Evolutionary conservation across 1,284 basidiomycete species (phyloP).

Genomic region (Ustilago trichophora): DNA sequence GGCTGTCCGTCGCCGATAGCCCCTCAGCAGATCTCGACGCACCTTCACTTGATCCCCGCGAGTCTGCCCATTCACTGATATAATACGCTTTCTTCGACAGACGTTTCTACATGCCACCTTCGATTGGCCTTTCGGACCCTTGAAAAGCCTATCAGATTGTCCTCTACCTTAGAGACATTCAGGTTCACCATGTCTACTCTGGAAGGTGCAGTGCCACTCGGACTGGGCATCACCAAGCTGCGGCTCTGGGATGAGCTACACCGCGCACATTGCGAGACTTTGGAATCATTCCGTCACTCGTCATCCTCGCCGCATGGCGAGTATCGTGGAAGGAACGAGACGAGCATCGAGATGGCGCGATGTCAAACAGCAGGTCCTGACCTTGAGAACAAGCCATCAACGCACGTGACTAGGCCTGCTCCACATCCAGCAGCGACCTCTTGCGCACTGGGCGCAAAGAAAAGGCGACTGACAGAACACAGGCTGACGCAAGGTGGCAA

Average conservation of each 20-base stretch:
- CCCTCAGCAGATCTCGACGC: too few relatives aligned
- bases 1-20: not conserved
- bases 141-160: too few relatives aligned
- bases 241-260: conserved; percentile 41
- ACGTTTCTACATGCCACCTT: not conserved
- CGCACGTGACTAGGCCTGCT: too few relatives aligned
- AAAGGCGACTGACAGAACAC: too few relatives aligned
- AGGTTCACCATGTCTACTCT: conserved; percentile 26
- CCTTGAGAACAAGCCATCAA: too few relatives aligned
- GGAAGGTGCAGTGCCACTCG: conserved; percentile 30
- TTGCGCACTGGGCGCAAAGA: not conserved
- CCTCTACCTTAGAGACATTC: not conserved
- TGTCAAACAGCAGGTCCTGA: too few relatives aligned
- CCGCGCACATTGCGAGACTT: conserved; percentile 13
- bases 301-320: not conserved
- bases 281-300: not conserved
- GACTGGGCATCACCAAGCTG: conserved; percentile 38
- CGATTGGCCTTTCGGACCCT: not conserved
- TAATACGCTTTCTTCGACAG: too few relatives aligned
- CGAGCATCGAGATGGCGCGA: too few relatives aligned
- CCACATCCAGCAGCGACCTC: too few relatives aligned
- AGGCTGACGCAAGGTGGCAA: too few relatives aligned
- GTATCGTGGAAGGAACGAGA: not conserved
- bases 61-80: too few relatives aligned
- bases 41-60: too few relatives aligned